Evolutionary conservation across 176 grass and related monocot species (phyloP).

Genomic region (Rhynchospora pubera): DNA sequence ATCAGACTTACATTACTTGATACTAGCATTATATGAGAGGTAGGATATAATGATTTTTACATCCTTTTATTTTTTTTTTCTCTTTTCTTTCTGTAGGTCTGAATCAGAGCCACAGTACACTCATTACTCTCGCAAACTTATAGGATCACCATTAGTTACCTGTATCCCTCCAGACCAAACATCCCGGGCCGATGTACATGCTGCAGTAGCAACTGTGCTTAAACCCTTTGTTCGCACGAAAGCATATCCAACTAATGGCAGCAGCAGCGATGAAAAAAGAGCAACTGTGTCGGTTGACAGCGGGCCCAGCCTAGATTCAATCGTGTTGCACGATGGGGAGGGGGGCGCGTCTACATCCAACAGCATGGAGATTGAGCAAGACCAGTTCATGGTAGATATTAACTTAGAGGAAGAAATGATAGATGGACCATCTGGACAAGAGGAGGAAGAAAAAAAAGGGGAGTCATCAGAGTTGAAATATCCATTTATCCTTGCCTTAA

Average conservation of each 20-base stretch:
- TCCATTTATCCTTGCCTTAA: constrained; percentile 57
- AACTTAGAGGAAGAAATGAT: constrained; percentile 9
- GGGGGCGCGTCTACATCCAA: constrained; percentile 34
- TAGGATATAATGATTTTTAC: background rate
- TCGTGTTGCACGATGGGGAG: constrained; percentile 50
- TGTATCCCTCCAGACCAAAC: constrained; percentile 42
- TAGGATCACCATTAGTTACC: constrained; percentile 79
- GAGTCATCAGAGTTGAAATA: constrained; percentile 23
- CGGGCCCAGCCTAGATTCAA: constrained; percentile 71
- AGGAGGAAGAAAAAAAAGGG: constrained; percentile 30
- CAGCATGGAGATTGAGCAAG: constrained; percentile 22
- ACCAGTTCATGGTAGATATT: constrained; percentile 14
- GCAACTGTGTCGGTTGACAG: constrained; percentile 1
- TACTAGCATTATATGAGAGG: background rate
- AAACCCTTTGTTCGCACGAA: constrained; percentile 59
- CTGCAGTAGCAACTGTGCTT: constrained; percentile 43
- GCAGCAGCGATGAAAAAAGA: constrained; percentile 28
- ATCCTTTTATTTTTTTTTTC: background rate
- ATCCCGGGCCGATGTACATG: constrained; percentile 60
- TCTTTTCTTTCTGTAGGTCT: constrained; percentile 29
- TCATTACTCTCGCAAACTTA: constrained; percentile 37
- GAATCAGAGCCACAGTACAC: constrained; percentile 37
- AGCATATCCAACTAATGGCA: constrained; percentile 28
- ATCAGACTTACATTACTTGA: background rate
- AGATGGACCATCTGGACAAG: constrained; percentile 5